Conservation (phyloP, 305 asterid genomes). For the Striga hermonthica region DNA sequence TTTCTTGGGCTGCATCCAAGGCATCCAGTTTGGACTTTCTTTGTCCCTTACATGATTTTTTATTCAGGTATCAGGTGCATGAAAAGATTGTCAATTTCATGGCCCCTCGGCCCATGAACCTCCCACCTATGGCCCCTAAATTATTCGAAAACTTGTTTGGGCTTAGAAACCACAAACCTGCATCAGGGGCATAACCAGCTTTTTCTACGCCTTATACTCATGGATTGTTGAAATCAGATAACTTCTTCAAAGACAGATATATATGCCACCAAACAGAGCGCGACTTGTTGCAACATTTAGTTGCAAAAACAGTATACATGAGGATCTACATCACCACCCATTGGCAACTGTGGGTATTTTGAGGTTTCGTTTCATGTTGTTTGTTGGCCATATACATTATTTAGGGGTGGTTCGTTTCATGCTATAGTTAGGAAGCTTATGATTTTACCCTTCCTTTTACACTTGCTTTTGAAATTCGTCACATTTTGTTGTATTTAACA, state of each 20-base stretch:
- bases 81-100: constrained; percentile 88
- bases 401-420: background rate
- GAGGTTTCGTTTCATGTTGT: background rate
- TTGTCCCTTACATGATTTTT: constrained; percentile 5
- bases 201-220: background rate
- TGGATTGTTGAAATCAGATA: background rate
- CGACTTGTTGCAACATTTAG: background rate
- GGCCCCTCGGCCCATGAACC: constrained; percentile 64
- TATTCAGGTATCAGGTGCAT: constrained; percentile 76
- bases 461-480: background rate
- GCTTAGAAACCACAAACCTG: constrained; percentile 45
- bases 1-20: background rate
- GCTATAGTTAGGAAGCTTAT: background rate
- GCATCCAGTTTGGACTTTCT: background rate
- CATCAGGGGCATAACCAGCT: constrained; percentile 30
- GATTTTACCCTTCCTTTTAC: too few species aligned
- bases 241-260: background rate
- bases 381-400: background rate
- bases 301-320: background rate
- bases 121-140: constrained; percentile 61
- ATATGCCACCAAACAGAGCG: background rate
- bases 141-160: constrained; percentile 69
- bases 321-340: too few species aligned
- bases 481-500: background rate
- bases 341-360: background rate